These are phyloP conservation scores for Blastobotrys proliferans DNA, from an alignment of 1,139 yeast genomes.

Conservation along the genomic window DNA sequence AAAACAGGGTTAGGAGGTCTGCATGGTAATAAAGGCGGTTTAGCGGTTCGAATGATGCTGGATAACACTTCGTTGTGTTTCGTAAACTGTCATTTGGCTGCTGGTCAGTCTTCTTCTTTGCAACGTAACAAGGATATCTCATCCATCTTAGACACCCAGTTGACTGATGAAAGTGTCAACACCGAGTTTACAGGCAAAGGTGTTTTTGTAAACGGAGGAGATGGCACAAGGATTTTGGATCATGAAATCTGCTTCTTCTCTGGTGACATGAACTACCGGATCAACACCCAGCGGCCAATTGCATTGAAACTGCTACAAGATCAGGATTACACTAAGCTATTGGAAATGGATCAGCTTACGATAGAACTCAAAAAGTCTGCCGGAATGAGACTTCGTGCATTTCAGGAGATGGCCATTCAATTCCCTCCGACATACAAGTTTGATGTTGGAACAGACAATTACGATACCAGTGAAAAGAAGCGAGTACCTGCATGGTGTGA, in stretches of 20 bases:
- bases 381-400: constrained; percentile 57
- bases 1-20: constrained; percentile 95
- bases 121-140: constrained; percentile 83
- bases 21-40: constrained; percentile 94
- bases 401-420: constrained; percentile 68
- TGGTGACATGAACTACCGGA: constrained; percentile 90
- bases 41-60: constrained; percentile 74
- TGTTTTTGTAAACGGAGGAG: constrained; percentile 46
- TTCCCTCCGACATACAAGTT: constrained; percentile 92
- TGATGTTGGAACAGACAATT: constrained; percentile 71
- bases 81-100: constrained; percentile 87
- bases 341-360: constrained; percentile 72
- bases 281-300: constrained; percentile 61
- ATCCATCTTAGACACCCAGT: constrained; percentile 56
- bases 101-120: constrained; percentile 71
- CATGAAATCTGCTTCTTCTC: constrained; percentile 89
- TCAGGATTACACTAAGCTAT: constrained; percentile 50
- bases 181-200: constrained; percentile 34
- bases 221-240: constrained; percentile 49
- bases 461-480: constrained; percentile 87
- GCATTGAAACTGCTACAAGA: constrained; percentile 55
- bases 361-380: constrained; percentile 69
- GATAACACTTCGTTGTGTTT: constrained; percentile 74
- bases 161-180: constrained; percentile 49
- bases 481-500: constrained; percentile 98